Base-by-base conservation (phyloP, 129 eudicot genomes). In the Daucus carota region DNA sequence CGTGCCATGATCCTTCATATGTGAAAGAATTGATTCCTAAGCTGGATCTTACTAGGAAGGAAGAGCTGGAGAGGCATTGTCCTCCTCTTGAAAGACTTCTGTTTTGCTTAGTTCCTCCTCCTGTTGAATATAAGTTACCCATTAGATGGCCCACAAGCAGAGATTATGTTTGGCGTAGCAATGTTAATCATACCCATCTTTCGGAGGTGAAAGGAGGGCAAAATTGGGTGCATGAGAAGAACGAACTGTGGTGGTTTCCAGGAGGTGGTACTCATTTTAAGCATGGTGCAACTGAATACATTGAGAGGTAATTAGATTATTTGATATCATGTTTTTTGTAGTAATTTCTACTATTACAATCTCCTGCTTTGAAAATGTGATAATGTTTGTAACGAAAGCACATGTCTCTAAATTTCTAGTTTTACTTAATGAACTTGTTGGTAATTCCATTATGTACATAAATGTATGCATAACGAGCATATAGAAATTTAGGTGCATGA, bases 251-350 rank as follows among this genome's bases (percentile, higher is more conserved):
- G 98, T 94, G 97, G 96, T 94, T 94, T 84, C 98, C 98, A 13
- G 98, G 98, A 48, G 97, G 98, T 74, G 98, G 98, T 67, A 94
- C 98, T 41, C 98, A 94, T 86, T 94, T 94, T 81, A 94, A 94
- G 82, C 93, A 94, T 70, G 98, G 98, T 42, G 98, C 98, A 65
- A 22, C 86, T 50, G 98, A 94, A 80, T 91, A 94, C 78, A 94
- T 89, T 72, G 75, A 89, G 78, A 94, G 99, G 99, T 95, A 85
- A 75, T 5, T 72, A 41, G 2, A n/a, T n/a, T n/a, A n/a, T n/a
- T n/a, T n/a, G n/a, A n/a, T n/a, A n/a, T n/a, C n/a, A n/a, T n/a
- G n/a, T n/a, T n/a, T 24, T 42, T 28, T 28, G 16, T 12, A 54
- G 62, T n/a, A 54, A 9, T 54, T 54, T 54, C 62, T 22, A n/a